Percentiles rank a stretch among this genome's conserved stretches.
Evolutionary conservation across 805 yeast genomes (phyloP).

Genomic region (Diddensiella caesifluorescens): DNA sequence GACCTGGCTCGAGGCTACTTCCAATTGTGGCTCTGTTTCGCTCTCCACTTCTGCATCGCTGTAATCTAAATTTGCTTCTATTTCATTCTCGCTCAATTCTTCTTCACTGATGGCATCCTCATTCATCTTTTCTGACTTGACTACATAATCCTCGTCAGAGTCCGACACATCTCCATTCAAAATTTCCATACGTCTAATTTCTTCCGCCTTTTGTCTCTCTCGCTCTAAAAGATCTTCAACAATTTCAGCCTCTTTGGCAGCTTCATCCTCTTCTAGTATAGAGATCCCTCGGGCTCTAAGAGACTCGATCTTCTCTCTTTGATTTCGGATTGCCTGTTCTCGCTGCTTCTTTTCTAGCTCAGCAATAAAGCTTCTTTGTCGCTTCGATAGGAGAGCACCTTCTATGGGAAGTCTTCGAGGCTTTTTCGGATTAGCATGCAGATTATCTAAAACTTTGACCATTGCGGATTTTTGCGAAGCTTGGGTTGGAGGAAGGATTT

Average conservation of each 20-base stretch:
- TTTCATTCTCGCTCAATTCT: slow-evolving; percentile 5
- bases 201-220: slow-evolving; percentile 22
- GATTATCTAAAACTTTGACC: slow-evolving; percentile 8
- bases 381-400: not conserved
- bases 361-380: slow-evolving; percentile 6
- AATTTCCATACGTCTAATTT: slow-evolving; percentile 15
- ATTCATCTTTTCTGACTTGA: slow-evolving; percentile 12
- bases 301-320: slow-evolving; percentile 16
- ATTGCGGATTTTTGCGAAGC: slow-evolving; percentile 11
- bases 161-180: slow-evolving; percentile 13
- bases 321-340: slow-evolving; percentile 17
- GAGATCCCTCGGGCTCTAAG: slow-evolving; percentile 19
- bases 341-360: slow-evolving; percentile 17
- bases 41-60: slow-evolving; percentile 5
- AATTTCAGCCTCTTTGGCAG: slow-evolving; percentile 17
- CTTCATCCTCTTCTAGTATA: slow-evolving; percentile 18
- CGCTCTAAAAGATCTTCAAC: slow-evolving; percentile 21
- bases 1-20: not conserved
- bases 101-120: slow-evolving; percentile 11
- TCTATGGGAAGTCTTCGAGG: not conserved
- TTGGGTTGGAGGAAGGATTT: slow-evolving; percentile 19
- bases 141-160: slow-evolving; percentile 7
- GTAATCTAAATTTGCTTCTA: slow-evolving; percentile 7
- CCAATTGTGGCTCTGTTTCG: not conserved
- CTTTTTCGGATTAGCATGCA: slow-evolving; percentile 7